Conservation (phyloP, 2,329 filamentous ascomycete genomes). For the Hymenotorrendiella dingleyae region DNA sequence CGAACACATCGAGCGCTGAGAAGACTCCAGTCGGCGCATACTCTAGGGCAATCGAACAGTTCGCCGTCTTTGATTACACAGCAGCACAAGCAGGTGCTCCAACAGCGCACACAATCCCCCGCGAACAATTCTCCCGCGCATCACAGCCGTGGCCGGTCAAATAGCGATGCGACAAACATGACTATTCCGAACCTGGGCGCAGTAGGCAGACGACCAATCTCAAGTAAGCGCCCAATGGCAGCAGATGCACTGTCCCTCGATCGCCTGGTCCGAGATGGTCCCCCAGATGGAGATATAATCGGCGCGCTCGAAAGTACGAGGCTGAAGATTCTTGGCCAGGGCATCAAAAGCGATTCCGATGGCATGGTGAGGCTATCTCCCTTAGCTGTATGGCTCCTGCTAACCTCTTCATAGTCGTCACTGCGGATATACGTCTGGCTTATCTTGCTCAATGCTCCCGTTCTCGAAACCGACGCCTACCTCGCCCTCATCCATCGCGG, state of each 20-base stretch:
- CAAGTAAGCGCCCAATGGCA: slow-evolving; percentile 41
- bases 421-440: slow-evolving; percentile 95
- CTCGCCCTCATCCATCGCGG: slow-evolving; percentile 87
- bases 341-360: slow-evolving; percentile 70
- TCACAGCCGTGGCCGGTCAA: slow-evolving; percentile 57
- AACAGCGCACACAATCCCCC: slow-evolving; percentile 22
- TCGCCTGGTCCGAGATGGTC: slow-evolving; percentile 72
- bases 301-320: slow-evolving; percentile 65
- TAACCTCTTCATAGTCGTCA: slow-evolving; percentile 71
- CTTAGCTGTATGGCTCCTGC: no score
- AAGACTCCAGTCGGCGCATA: slow-evolving; percentile 71
- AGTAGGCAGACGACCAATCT: slow-evolving; percentile 38
- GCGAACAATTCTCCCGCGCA: slow-evolving; percentile 11
- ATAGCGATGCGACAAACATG: slow-evolving; percentile 60
- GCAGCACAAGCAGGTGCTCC: slow-evolving; percentile 46
- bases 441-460: slow-evolving; percentile 80
- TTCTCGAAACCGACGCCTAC: slow-evolving; percentile 82
- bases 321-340: slow-evolving; percentile 68
- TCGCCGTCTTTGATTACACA: slow-evolving; percentile 56
- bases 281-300: slow-evolving; percentile 61
- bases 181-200: slow-evolving; percentile 33
- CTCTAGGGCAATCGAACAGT: slow-evolving; percentile 49
- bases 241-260: slow-evolving; percentile 62
- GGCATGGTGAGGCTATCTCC: slow-evolving; percentile 70
- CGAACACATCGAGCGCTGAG: slow-evolving; percentile 62